These are phyloP conservation scores for Neurospora hispaniola DNA, from an alignment of 495 filamentous ascomycete species.

Conservation along the genomic window DNA sequence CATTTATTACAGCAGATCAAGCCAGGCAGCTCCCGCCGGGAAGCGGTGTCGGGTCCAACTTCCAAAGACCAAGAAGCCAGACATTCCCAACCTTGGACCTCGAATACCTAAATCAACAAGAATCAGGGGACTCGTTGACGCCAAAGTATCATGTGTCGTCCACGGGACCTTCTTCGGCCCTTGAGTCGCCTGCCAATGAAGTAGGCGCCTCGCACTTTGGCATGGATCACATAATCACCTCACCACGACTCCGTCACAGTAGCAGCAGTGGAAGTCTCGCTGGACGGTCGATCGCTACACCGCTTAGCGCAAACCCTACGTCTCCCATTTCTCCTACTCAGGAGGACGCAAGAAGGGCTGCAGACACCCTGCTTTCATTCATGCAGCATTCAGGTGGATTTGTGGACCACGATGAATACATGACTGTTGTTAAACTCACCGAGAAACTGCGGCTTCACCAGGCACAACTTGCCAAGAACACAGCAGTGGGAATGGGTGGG, in stretches of 20 bases:
- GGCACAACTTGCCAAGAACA: constrained; percentile 41
- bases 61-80: constrained; percentile 76
- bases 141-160: constrained; percentile 52
- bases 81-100: constrained; percentile 78
- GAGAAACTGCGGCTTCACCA: constrained; percentile 72
- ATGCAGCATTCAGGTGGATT: constrained; percentile 62
- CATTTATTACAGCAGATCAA: constrained; percentile 58
- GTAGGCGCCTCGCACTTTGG: constrained; percentile 34
- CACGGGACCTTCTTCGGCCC: constrained; percentile 46
- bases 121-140: constrained; percentile 50
- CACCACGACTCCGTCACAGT: constrained; percentile 42
- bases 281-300: constrained; percentile 33
- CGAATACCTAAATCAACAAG: constrained; percentile 55
- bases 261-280: constrained; percentile 43
- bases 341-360: constrained; percentile 77
- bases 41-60: constrained; percentile 33
- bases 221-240: constrained; percentile 43
- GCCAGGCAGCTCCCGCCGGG: constrained; percentile 45
- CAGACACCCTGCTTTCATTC: constrained; percentile 79
- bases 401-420: constrained; percentile 72
- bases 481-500: constrained; percentile 46
- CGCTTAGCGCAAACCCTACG: constrained; percentile 31
- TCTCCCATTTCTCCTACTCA: constrained; percentile 63
- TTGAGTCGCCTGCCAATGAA: constrained; percentile 63
- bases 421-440: constrained; percentile 74